Evolutionary conservation across 805 yeast genomes (phyloP), one percentile per base, ranked within the genome.

Genomic region (Jamesozyma lodderae): DNA sequence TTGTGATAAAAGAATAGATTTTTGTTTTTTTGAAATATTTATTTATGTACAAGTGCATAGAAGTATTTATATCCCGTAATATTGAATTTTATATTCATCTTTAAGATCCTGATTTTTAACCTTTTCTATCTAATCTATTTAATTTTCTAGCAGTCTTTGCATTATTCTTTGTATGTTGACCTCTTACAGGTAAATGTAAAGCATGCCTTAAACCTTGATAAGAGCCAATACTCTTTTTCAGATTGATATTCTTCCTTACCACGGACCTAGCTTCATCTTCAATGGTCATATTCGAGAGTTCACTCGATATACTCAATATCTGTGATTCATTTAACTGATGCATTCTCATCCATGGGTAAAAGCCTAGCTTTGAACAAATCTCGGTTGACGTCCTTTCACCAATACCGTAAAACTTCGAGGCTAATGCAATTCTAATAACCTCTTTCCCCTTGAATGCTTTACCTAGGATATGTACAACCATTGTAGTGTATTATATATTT

Each of bases 261-360:
- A 81, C 70, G 31, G 87, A 85, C 51, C 79, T 68, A 47, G 83
- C 75, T 47, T 75, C 81, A 35, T 86, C 85, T 55, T 88, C 97
- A 35, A 90, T 81, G 9, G 83, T 75, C 71, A 83, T 70, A 29
- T 77, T 81, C 1, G 94, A 76, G 35, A 92, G 69, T 59, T 92
- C 96, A 59, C 87, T 90, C 27, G 95, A 81, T 32, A 92, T 69
- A 25, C 82, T 76, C 75, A 90, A 72, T 32, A 87, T 71, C 52
- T 87, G 94, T 20, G 86, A 83, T 62, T 92, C 97, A 21, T 81
- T 68, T 27, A 92, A 72, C 62, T 92, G 95, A 59, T 84, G 92
- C 83, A 88, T 81, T 64, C 95, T 77, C 94, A 90, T 88, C 57
- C 73, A 69, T 33, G 97, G 97, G 55, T 88, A 90, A 42, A 92